Base-by-base conservation (phyloP, 148 eudicot species). In the Rhododendron vialii region DNA sequence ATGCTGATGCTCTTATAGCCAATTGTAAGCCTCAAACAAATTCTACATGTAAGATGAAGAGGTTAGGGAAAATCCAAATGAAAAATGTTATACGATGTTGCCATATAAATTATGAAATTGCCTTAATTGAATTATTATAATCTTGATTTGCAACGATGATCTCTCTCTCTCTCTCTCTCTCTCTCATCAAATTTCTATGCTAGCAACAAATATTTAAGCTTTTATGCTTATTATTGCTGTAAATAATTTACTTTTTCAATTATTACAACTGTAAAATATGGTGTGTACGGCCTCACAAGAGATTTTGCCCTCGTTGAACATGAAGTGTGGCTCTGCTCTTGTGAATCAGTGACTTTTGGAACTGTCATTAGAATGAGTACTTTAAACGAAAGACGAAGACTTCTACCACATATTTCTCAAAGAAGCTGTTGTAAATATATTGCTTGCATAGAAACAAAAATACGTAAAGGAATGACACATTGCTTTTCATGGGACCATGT, bases 401-500 rank as follows among this genome's bases (percentile, higher is more conserved):
- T 26, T 41, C 18, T 48, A 26, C 82, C 12, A 80, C 30, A 45
- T 80, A 80, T 26, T 50, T 24, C 82, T 80, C 10, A 28, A 80
- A 78, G 55, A 43, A 14, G 82, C 22, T 50, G 36, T n/a, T 14
- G 61, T n/a, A 26, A 28, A 80, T 13, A 48, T 79, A 80, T 50
- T 18, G 1, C 22, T 61, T 18, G 83, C 22, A 24, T 17, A 24
- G 41, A 17, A 81, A 59, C 33, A 59, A 82, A 8, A 6, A 17
- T 48, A 48, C 48, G 15, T 26, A 67, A 69, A 12, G 53, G 30
- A 47, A 73, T 73, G 80, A 71, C 41, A 71, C 28, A 73, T 50
- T 82, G 84, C 10, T 48, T 83, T 43, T 48, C 41, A 65, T 83
- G 61, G 76, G 75, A 69, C 75, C 75, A 69, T 13, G 75, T 69